Percentiles rank a stretch among this genome's conserved stretches.
These are phyloP conservation scores for Eucalyptus sp. DNA, from an alignment of 345 rosid species.

Conservation along the genomic window DNA sequence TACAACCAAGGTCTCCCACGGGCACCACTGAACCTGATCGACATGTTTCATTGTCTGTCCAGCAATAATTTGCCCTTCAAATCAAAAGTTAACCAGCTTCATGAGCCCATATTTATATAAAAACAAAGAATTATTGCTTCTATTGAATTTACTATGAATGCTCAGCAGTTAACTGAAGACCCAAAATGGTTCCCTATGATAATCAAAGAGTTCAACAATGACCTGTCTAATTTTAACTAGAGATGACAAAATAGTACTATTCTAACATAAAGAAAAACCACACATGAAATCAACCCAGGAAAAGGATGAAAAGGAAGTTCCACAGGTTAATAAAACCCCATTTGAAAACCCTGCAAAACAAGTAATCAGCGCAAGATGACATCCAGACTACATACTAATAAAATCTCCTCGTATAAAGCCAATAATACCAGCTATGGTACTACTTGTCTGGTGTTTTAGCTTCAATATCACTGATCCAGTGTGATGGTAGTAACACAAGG, in stretches of 20 bases:
- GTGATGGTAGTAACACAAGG: not conserved
- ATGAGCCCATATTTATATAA: not conserved
- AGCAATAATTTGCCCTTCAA: not conserved
- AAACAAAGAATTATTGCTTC: not conserved
- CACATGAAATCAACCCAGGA: not conserved
- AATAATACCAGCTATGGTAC: not conserved
- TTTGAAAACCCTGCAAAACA: not conserved
- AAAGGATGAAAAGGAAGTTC: not conserved
- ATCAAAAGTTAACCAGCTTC: not conserved
- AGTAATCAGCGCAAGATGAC: not conserved
- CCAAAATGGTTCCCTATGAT: not conserved
- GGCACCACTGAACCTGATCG: not conserved
- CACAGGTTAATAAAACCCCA: not conserved
- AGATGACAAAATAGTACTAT: not conserved
- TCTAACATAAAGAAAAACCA: not conserved
- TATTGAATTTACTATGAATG: not conserved
- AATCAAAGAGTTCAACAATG: not conserved
- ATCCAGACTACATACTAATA: not conserved
- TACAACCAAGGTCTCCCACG: not conserved
- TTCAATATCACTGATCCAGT: not conserved
- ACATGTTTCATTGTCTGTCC: not conserved
- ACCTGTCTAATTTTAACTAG: not conserved
- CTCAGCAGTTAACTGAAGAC: not conserved
- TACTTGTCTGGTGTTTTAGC: not conserved
- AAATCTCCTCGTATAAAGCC: not conserved